Evolutionary conservation across 768 basidiomycete species (phyloP).

Genomic region (Tephrocybe sp.): DNA sequence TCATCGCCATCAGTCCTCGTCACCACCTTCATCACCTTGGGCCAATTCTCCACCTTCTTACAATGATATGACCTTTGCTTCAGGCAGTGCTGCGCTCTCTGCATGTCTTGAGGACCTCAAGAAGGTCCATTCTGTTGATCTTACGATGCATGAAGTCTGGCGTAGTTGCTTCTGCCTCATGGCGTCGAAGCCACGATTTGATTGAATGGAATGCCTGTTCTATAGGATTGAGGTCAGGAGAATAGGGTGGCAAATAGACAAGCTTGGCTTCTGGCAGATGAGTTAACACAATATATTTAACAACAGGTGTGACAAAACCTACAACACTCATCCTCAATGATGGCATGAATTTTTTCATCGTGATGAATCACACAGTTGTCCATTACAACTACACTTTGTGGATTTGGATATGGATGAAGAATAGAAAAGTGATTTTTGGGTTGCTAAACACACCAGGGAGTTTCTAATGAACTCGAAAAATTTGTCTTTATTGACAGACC

Average conservation of each 20-base stretch:
- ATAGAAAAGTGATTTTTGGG: background rate
- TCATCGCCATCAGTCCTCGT: no score
- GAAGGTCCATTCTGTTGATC: no score
- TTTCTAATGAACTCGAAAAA: background rate
- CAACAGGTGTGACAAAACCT: slow-evolving; percentile 1
- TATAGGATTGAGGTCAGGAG: slow-evolving; percentile 22
- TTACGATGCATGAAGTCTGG: no score
- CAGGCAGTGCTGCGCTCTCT: no score
- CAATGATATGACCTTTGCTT: no score
- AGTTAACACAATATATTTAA: background rate
- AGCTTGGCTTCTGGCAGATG: slow-evolving; percentile 11
- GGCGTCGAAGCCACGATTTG: slow-evolving; percentile 27
- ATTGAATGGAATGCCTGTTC: slow-evolving; percentile 30
- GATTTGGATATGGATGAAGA: background rate
- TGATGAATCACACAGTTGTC: slow-evolving; percentile 31
- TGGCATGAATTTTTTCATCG: slow-evolving; percentile 27
- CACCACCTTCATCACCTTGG: no score
- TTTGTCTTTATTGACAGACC: slow-evolving; percentile 3
- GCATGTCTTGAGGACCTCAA: no score
- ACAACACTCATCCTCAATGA: slow-evolving; percentile 19
- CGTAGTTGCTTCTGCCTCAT: slow-evolving; percentile 18
- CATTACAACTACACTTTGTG: background rate
- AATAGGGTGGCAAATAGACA: slow-evolving; percentile 17
- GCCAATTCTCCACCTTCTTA: no score
- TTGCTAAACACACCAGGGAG: background rate